Evolutionary conservation across 2,329 filamentous ascomycete species (phyloP).

Genomic region (Ophiocordyceps unilateralis): DNA sequence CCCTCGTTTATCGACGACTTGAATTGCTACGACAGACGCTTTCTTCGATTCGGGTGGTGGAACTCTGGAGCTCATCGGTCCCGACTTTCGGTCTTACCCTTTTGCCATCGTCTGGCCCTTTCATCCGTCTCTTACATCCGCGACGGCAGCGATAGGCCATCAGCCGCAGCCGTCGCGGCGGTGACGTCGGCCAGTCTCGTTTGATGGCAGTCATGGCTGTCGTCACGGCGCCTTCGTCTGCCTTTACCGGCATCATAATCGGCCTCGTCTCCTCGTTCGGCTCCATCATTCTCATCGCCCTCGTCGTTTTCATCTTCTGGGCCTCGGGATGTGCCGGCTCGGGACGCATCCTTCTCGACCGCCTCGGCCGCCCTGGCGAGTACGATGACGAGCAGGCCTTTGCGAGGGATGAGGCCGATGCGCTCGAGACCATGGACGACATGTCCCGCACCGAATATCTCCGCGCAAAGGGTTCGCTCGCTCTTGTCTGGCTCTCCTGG

Average conservation of each 20-base stretch:
- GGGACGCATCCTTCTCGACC: conserved; percentile 82
- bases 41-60: too few species aligned
- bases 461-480: conserved; percentile 68
- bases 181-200: conserved; percentile 1
- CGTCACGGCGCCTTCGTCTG: conserved; percentile 20
- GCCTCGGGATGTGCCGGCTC: conserved; percentile 52
- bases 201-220: conserved; percentile 12
- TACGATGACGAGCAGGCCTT: conserved; percentile 97
- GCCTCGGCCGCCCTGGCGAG: conserved; percentile 83
- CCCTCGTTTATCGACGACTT: too few species aligned
- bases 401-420: conserved; percentile 82
- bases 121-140: background rate
- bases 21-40: too few species aligned
- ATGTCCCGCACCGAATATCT: conserved; percentile 79
- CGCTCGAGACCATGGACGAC: conserved; percentile 90
- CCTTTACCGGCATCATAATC: conserved; percentile 69
- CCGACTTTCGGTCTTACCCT: background rate
- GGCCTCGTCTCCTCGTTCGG: conserved; percentile 89
- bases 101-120: background rate
- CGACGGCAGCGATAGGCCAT: conserved; percentile 2
- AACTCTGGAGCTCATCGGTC: too few species aligned
- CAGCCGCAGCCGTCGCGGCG: conserved; percentile 4
- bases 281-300: conserved; percentile 67
- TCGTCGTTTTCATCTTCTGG: conserved; percentile 84
- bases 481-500: background rate